A percentile compares a stretch with the other conserved stretches of the same genome.
These are phyloP conservation scores for Boechera divaricarpa DNA, from an alignment of 345 rosid species.

Conservation along the genomic window DNA sequence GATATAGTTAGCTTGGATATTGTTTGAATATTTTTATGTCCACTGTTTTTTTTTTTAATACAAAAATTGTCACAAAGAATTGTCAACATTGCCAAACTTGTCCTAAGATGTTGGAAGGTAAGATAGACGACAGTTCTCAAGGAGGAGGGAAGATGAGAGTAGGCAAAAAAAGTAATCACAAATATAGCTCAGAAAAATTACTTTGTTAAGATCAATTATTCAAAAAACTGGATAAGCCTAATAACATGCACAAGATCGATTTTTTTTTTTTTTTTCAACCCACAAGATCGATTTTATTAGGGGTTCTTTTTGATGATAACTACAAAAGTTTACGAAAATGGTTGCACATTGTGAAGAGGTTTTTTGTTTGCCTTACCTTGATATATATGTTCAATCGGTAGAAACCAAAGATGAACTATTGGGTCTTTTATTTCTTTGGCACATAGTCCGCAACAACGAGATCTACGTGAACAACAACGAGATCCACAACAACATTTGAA, in stretches of 20 bases:
- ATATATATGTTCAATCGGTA: too few relatives aligned
- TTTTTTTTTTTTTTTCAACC: too few relatives aligned
- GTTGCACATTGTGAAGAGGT: neutral
- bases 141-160: neutral
- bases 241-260: too few relatives aligned
- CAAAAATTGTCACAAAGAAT: neutral
- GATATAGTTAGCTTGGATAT: neutral
- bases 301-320: too few relatives aligned
- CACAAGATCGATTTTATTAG: too few relatives aligned
- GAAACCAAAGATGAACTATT: too few relatives aligned
- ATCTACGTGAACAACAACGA: too few relatives aligned
- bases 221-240: too few relatives aligned
- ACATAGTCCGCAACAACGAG: too few relatives aligned
- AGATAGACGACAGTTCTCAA: neutral
- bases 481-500: too few relatives aligned
- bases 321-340: neutral
- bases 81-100: neutral
- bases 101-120: neutral
- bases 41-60: neutral
- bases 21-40: neutral
- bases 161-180: neutral
- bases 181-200: neutral
- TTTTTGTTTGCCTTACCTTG: neutral
- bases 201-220: neutral
- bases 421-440: neutral